phyloP scores from a whole-genome alignment of 1,139 yeast species.

The Arxiozyma slooffiae region DNA sequence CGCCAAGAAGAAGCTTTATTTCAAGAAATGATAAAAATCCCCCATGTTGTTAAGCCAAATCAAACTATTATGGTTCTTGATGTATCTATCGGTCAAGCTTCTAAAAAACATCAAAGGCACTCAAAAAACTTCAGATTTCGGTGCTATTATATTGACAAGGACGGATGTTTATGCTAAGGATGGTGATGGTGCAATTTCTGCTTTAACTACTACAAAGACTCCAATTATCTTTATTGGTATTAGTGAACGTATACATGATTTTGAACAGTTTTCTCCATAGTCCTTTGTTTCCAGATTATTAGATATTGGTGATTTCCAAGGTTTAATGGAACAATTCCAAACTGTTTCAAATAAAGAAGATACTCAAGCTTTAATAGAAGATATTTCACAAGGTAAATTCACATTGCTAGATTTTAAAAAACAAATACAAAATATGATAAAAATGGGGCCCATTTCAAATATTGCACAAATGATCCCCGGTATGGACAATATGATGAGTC shows the following conservation, averaged over 20 bases:
- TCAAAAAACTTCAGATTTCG: constrained; percentile 88
- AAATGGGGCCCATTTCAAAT: constrained; percentile 92
- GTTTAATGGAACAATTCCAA: constrained; percentile 88
- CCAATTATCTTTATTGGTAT: constrained; percentile 98
- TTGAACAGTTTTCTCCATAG: constrained; percentile 84
- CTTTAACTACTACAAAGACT: constrained; percentile 93
- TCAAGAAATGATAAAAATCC: constrained; percentile 89
- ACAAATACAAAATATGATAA: constrained; percentile 89
- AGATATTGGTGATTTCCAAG: constrained; percentile 93
- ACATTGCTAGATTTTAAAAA: constrained; percentile 86
- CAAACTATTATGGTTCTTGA: constrained; percentile 97
- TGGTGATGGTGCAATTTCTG: constrained; percentile 98
- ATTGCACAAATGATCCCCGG: constrained; percentile 95
- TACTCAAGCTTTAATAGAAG: constrained; percentile 85
- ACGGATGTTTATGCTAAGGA: constrained; percentile 99
- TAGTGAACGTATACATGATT: constrained; percentile 91
- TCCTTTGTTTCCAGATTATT: constrained; percentile 80
- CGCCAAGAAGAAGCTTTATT: constrained; percentile 88
- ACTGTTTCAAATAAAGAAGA: constrained; percentile 64
- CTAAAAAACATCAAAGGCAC: constrained; percentile 91
- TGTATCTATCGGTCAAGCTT: constrained; percentile 97
- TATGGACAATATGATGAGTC: constrained; percentile 77
- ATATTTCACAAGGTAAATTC: constrained; percentile 89
- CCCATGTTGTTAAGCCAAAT: constrained; percentile 74
- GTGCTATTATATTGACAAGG: constrained; percentile 89